These are phyloP conservation scores for Vaccinium corymbosum DNA, from an alignment of 148 eudicot species.

Conservation along the genomic window DNA sequence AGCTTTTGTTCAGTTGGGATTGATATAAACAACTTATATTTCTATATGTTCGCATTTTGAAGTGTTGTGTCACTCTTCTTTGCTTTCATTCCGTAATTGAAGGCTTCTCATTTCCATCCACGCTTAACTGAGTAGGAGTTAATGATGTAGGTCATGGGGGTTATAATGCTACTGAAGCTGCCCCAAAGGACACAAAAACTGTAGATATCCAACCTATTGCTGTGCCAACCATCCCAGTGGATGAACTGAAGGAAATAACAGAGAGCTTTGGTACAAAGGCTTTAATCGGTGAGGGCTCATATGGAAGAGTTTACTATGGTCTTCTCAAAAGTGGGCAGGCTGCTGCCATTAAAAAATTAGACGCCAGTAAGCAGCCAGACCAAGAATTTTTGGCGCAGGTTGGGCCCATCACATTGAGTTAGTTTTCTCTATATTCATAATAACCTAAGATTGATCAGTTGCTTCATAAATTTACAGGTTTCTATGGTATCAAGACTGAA, in stretches of 20 bases:
- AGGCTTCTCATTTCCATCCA: too few relatives aligned
- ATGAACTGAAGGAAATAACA: constrained; percentile 62
- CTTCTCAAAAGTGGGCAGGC: constrained; percentile 53
- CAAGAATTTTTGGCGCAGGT: constrained; percentile 69
- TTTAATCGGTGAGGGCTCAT: constrained; percentile 68
- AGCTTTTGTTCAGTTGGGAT: neutral
- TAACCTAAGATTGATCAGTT: neutral
- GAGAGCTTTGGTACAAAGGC: constrained; percentile 58
- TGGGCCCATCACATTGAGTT: neutral
- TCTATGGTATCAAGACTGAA: constrained; percentile 70
- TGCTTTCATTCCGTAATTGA: neutral
- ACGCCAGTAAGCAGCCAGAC: constrained; percentile 70
- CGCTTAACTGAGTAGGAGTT: constrained; percentile 10
- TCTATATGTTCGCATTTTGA: neutral
- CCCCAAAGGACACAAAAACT: constrained; percentile 51
- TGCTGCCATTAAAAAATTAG: constrained; percentile 62
- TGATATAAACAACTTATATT: neutral
- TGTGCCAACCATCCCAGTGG: constrained; percentile 55
- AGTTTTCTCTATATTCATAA: neutral
- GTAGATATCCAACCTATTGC: constrained; percentile 54
- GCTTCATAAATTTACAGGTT: constrained; percentile 35
- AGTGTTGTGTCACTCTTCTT: neutral
- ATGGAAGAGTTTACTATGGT: constrained; percentile 68
- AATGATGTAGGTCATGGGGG: constrained; percentile 53
- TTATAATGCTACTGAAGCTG: constrained; percentile 49